A percentile compares a stretch with the other conserved stretches of the same genome.
phyloP scores from a whole-genome alignment of 2,329 filamentous ascomycete genomes.

The Scolecobasidium constrictum region DNA sequence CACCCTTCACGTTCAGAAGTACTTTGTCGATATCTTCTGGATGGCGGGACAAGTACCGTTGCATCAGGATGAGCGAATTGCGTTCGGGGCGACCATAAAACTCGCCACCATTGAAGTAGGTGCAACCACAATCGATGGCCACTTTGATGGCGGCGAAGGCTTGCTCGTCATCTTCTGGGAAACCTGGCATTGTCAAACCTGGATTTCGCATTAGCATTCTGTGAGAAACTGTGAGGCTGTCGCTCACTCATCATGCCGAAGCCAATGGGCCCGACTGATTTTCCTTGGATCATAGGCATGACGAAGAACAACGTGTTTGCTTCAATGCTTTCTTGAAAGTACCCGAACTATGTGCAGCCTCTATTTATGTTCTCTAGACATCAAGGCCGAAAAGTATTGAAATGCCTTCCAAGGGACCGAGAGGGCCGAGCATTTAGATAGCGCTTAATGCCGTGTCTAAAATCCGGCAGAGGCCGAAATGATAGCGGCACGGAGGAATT shows the following conservation, averaged over 20 bases:
- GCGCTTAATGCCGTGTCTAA: no score
- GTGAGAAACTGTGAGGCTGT: conserved; percentile 25
- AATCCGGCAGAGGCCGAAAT: no score
- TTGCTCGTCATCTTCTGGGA: conserved; percentile 25
- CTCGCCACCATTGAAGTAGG: conserved; percentile 40
- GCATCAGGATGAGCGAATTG: conserved; percentile 38
- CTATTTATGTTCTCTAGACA: no score
- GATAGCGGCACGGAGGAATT: no score
- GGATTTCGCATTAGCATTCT: conserved; percentile 1
- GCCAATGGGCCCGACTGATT: conserved; percentile 30
- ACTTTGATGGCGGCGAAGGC: conserved; percentile 34
- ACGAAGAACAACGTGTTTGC: no score
- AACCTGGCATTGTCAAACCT: conserved; percentile 35
- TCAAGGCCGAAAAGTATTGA: no score
- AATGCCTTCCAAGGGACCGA: no score
- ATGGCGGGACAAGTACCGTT: conserved; percentile 40
- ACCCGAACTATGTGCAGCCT: no score
- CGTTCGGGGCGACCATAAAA: conserved; percentile 34
- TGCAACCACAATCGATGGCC: conserved; percentile 29
- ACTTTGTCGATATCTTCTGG: conserved; percentile 39
- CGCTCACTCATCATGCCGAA: conserved; percentile 39
- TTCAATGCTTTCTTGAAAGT: no score
- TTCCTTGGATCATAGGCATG: conserved; percentile 10
- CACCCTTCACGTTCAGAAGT: conserved; percentile 42
- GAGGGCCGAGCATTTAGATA: no score